Evolutionary conservation across 768 basidiomycete genomes (phyloP).

Genomic region (Leucogyrophana mollusca): DNA sequence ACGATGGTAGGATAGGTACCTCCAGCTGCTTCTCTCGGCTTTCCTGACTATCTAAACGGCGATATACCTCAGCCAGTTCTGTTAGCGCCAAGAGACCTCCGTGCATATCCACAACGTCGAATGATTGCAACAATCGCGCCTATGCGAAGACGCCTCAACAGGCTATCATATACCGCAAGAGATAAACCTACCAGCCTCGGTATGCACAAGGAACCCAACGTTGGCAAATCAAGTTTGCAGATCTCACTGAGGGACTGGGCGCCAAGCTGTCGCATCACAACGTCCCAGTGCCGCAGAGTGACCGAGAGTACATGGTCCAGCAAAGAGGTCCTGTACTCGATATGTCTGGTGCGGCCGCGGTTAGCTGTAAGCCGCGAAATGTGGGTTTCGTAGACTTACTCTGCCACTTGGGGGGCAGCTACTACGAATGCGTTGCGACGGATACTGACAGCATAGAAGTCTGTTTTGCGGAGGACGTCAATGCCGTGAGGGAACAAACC

Average conservation of each 20-base stretch:
- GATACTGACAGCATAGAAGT: conserved; percentile 92
- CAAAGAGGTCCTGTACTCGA: conserved; percentile 68
- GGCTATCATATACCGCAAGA: conserved; percentile 3
- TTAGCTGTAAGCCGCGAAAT: conserved; percentile 11
- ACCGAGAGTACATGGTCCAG: conserved; percentile 72
- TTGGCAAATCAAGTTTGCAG: conserved; percentile 56
- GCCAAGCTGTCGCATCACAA: conserved; percentile 71
- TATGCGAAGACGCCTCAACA: conserved; percentile 26
- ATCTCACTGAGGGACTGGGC: conserved; percentile 73
- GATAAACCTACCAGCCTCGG: conserved; percentile 49
- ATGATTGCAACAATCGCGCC: conserved; percentile 56
- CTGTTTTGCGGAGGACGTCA: conserved; percentile 85
- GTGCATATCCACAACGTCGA: conserved; percentile 73
- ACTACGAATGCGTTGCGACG: conserved; percentile 80
- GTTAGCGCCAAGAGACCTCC: conserved; percentile 75
- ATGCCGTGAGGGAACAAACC: conserved; percentile 92
- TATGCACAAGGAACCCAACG: conserved; percentile 49
- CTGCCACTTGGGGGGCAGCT: conserved; percentile 84
- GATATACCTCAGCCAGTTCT: conserved; percentile 68
- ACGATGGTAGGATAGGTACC: conserved; percentile 32
- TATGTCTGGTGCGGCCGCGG: conserved; percentile 50
- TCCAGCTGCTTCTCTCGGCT: conserved; percentile 39
- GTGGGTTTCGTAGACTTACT: conserved; percentile 49
- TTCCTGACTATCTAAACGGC: conserved; percentile 25
- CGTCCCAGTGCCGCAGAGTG: conserved; percentile 88